Percentiles rank a stretch among this genome's conserved stretches.
These are phyloP conservation scores for Chenopodium album DNA, from an alignment of 148 eudicot genomes.

Conservation along the genomic window DNA sequence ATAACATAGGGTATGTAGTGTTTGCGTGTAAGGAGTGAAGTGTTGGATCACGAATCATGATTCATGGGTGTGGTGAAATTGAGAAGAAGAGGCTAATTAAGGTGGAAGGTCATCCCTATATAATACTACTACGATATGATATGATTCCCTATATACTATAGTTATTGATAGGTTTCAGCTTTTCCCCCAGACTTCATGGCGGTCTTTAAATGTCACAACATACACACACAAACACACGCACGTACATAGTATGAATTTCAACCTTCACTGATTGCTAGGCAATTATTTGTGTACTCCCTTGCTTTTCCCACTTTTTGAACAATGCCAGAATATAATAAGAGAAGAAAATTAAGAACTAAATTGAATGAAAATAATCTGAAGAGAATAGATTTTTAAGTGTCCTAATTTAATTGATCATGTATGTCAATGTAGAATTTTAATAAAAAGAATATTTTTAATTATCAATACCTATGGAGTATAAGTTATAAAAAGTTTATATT, in stretches of 20 bases:
- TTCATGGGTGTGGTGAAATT: conserved; percentile 20
- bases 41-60: conserved; percentile 20
- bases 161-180: conserved; percentile 20
- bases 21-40: conserved; percentile 29
- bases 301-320: not conserved
- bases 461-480: no score
- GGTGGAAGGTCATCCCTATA: not conserved
- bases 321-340: no score
- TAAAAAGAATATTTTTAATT: no score
- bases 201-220: conserved; percentile 22
- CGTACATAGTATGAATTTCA: conserved; percentile 12
- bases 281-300: conserved; percentile 22
- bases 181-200: conserved; percentile 27
- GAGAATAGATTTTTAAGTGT: no score
- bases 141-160: conserved; percentile 25
- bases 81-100: not conserved
- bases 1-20: not conserved
- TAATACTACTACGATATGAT: not conserved
- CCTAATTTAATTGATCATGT: no score
- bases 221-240: not conserved
- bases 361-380: no score
- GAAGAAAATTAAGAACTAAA: no score
- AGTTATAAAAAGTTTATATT: no score
- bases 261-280: conserved; percentile 41
- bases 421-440: no score